Percentiles rank a stretch among this genome's conserved stretches.
phyloP scores from a whole-genome alignment of 352 stramenopile species.

The Phytophthora melonis region DNA sequence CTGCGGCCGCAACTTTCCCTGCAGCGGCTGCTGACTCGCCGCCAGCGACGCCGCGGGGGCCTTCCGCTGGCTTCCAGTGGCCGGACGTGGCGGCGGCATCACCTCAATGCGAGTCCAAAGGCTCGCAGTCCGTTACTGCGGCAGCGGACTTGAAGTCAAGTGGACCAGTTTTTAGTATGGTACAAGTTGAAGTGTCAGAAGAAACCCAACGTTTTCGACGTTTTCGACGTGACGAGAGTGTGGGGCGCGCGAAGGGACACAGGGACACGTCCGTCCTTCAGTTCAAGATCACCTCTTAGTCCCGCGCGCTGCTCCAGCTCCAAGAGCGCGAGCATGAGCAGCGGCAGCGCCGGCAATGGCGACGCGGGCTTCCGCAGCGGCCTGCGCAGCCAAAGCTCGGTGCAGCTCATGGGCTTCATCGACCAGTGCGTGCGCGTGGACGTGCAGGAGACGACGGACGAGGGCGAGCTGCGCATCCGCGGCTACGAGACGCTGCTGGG shows the following conservation, averaged over 20 bases:
- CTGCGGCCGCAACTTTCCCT: slow-evolving; percentile 49
- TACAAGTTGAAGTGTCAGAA: too few species aligned
- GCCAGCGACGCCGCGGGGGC: slow-evolving; percentile 4
- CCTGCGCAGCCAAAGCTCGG: slow-evolving; percentile 80
- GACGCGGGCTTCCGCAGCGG: slow-evolving; percentile 23
- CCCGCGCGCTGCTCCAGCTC: too few species aligned
- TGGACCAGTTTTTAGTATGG: not conserved
- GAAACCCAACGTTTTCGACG: not conserved
- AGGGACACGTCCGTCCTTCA: too few species aligned
- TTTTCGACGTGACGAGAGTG: too few species aligned
- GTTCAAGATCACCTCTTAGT: too few species aligned
- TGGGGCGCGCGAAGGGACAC: too few species aligned
- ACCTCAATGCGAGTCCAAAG: not conserved
- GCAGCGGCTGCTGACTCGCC: slow-evolving; percentile 28
- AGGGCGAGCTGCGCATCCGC: slow-evolving; percentile 73
- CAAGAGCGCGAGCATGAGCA: not conserved
- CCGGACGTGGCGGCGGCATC: slow-evolving; percentile 29
- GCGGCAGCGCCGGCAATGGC: slow-evolving; percentile 6
- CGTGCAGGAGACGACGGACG: slow-evolving; percentile 64
- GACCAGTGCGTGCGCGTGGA: slow-evolving; percentile 60
- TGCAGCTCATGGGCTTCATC: slow-evolving; percentile 87
- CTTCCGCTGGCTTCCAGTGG: slow-evolving; percentile 27
- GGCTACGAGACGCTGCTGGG: slow-evolving; percentile 82
- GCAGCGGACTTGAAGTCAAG: not conserved
- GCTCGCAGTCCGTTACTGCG: slow-evolving; percentile 10